Evolutionary conservation across 225 moss, liverwort and hornwort genomes (phyloP), one percentile per base, ranked within the genome.

Genomic region (Polytrichum formosum): DNA sequence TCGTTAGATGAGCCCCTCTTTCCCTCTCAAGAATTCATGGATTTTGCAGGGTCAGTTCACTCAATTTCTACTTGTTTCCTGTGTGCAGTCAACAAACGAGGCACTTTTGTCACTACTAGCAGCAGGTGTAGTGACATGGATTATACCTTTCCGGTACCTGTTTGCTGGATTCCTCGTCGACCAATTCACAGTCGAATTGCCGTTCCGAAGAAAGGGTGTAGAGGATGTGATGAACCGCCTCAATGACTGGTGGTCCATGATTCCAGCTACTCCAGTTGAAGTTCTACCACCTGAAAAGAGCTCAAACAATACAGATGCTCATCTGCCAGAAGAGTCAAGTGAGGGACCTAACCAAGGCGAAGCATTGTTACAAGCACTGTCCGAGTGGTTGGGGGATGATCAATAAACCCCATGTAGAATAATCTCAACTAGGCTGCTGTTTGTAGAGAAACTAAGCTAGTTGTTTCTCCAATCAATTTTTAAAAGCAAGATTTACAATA

Each of bases 341-440:
- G 67, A 74, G 56, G 76, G 80, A 30, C 80, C 89, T 61, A 72
- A 62, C 74, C 68, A 91, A 82, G 72, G 87, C 28, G 94, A 94
- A 75, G 94, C 94, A 53, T 62, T 94, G 18, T 71, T 94, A 80
- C 90, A 98, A 72, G 94, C 94, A 6, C 90, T 98, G 81, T 87
- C 88, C 1, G 94, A 91, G 75, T 98, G 98, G 98, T 64, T 98
- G 27, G 92, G 88, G 35, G 94, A 94, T 1, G 94, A 92, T 1
- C 23, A 75, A 29, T 87, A 72, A 46, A 13, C 10, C 46, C 13
- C 46, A 46, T 46, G 46, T 46, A 46, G 16, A 46, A 13, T 46
- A 46, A 37, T 2, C 10, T 37, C 37, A 10, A 37, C 13, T 10
- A 46, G 13, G 46, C 37, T 37, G 37, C 37, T 46, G 46, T 46